Base-by-base conservation (phyloP, 805 yeast species). In the Lipomyces sp. region DNA sequence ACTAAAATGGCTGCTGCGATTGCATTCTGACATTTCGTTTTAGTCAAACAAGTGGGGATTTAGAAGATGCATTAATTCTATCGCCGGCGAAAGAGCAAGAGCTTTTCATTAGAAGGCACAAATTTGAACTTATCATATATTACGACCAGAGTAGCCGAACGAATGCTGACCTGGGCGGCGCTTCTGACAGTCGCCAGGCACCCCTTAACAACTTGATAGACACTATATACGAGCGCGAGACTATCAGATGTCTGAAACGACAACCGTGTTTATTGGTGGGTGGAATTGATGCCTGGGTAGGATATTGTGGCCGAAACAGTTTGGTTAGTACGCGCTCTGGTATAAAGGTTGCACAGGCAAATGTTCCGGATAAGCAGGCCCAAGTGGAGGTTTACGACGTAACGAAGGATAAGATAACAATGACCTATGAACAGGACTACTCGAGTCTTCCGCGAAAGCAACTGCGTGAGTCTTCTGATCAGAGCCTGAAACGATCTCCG, bases 81-180 rank as follows among this genome's bases (percentile, higher is more conserved):
- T 80, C 90, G 15, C 85, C 92, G 1, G 81, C 80, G 13, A 75
- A 75, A 2, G 95, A 91, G 73, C 83, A 82, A 60, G 74, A 72
- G 0, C 69, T 83, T 59, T 92, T 92, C 72, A 75, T 78, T 30
- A 76, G 79, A 2, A 78, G 97, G 69, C 77, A 81, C 64, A 71
- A 74, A 11, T 92, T 83, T 74, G 90, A 88, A 59, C 77, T 86
- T 55, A 80, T 94, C 1, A 87, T 93, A 2, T 71, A 90, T 1
- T 87, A 91, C 73, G 90, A 90, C 75, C 77, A 80, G n/a, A 66
- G 72, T 55, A 70, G 70, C 53, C 18, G 35, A 35, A 30, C 62
- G 3, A 53, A 50, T 11, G 15, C 66, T 8, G 71, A 73, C 34
- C 59, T 64, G 42, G 74, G 74, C 7, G 73, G 74, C 7, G 53